Conservation (phyloP, 208 protist genomes). For the Plasmodiophora brassicae region DNA sequence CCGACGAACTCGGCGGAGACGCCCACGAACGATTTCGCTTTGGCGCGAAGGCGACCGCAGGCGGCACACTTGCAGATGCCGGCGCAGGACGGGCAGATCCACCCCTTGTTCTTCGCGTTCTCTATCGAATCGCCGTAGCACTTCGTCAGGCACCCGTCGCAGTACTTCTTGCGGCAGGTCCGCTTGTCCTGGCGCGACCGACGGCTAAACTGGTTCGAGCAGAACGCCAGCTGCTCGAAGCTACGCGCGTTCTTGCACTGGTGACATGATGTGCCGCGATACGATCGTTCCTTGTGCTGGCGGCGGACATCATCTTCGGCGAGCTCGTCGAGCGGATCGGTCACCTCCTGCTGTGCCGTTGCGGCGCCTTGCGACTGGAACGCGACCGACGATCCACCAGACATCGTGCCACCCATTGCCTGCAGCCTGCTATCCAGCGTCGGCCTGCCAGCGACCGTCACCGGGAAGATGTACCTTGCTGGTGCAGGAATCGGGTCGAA, state of each 20-base stretch:
- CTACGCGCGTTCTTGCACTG: constrained; percentile 24
- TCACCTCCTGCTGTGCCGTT: too few species aligned
- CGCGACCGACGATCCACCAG: too few species aligned
- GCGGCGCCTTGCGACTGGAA: too few species aligned
- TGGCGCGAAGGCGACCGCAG: neutral
- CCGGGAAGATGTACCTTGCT: neutral
- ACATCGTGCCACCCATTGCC: too few species aligned
- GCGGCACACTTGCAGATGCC: constrained; percentile 23
- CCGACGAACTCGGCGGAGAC: too few species aligned
- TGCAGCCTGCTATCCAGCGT: too few species aligned
- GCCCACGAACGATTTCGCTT: neutral
- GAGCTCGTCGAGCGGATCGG: too few species aligned
- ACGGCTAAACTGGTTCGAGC: neutral
- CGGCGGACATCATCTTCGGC: too few species aligned
- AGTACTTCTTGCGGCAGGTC: constrained; percentile 18
- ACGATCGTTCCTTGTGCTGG: neutral
- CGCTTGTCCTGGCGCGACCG: constrained; percentile 21
- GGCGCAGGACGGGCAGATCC: constrained; percentile 24
- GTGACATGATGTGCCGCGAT: constrained; percentile 19
- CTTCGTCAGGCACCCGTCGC: neutral
- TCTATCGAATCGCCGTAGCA: constrained; percentile 23
- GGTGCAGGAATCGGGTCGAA: constrained; percentile 20
- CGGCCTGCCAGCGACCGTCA: neutral
- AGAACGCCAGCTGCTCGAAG: constrained; percentile 27
- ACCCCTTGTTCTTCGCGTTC: neutral